Conservation (phyloP, 1,284 basidiomycete genomes). For the Phylloporus gajari region DNA sequence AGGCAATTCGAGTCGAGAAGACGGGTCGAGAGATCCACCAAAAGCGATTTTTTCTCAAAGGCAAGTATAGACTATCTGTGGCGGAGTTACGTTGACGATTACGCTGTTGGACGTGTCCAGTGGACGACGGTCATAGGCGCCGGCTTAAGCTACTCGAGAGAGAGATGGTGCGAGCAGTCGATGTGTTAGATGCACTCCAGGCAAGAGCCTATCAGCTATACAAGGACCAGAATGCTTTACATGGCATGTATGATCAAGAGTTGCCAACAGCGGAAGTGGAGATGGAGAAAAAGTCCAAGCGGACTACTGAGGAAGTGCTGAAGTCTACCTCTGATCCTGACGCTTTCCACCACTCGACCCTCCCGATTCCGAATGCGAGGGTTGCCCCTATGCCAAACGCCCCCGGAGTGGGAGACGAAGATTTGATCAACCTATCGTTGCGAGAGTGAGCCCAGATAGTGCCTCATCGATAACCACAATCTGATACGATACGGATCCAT, state of each 20-base stretch:
- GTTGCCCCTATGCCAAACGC: background rate
- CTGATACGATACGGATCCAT: background rate
- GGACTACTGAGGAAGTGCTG: conserved; percentile 23
- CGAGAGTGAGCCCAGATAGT: conserved; percentile 26
- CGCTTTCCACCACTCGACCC: background rate
- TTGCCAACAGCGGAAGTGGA: background rate
- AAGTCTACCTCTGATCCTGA: conserved; percentile 14
- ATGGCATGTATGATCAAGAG: background rate
- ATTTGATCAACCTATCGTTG: conserved; percentile 38
- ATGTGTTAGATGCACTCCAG: conserved; percentile 36
- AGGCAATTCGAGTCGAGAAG: conserved; percentile 45
- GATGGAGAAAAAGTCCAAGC: conserved; percentile 1
- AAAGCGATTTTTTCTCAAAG: conserved; percentile 42
- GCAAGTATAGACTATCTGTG: conserved; percentile 17
- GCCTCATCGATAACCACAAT: background rate
- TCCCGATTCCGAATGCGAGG: background rate
- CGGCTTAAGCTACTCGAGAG: conserved; percentile 43
- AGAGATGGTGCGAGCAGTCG: conserved; percentile 39
- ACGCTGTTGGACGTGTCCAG: conserved; percentile 19
- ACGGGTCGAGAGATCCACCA: conserved; percentile 40
- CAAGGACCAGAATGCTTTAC: background rate
- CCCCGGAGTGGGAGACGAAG: conserved; percentile 30
- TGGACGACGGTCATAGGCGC: conserved; percentile 42
- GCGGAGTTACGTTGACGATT: background rate
- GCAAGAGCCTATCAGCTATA: conserved; percentile 34